phyloP scores from a whole-genome alignment of 768 basidiomycete genomes.

The Pisolithus orientalis region DNA sequence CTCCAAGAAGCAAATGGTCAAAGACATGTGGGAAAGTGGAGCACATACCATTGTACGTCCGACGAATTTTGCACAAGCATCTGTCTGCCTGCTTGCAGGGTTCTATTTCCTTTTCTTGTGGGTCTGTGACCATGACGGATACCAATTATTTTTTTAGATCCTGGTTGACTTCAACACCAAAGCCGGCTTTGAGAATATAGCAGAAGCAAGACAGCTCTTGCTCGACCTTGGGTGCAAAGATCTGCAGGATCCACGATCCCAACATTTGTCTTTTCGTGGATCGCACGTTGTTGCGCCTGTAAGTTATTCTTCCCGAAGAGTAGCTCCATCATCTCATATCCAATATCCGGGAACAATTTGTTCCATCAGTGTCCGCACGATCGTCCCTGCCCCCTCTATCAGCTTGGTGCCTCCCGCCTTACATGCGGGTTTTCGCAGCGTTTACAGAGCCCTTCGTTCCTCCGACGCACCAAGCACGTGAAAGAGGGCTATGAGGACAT shows the following conservation, averaged over 20 bases:
- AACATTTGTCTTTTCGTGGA: slow-evolving; percentile 39
- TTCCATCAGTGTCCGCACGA: slow-evolving; percentile 83
- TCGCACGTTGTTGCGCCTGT: slow-evolving; percentile 89
- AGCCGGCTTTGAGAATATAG: slow-evolving; percentile 69
- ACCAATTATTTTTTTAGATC: slow-evolving; percentile 41
- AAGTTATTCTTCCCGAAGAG: slow-evolving; percentile 23
- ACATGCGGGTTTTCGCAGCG: slow-evolving; percentile 86
- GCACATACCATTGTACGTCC: slow-evolving; percentile 69
- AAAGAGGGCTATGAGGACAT: slow-evolving; percentile 80
- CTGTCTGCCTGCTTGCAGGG: not conserved
- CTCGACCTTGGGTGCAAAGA: slow-evolving; percentile 59
- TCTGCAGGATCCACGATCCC: slow-evolving; percentile 38
- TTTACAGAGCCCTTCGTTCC: slow-evolving; percentile 78
- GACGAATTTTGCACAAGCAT: not conserved
- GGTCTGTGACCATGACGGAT: not conserved
- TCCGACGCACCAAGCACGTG: slow-evolving; percentile 84
- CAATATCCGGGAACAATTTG: slow-evolving; percentile 3
- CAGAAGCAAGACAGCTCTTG: slow-evolving; percentile 72
- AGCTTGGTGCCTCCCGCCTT: slow-evolving; percentile 44
- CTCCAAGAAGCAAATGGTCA: slow-evolving; percentile 59
- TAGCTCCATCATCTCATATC: slow-evolving; percentile 6
- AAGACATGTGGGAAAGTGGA: slow-evolving; percentile 89
- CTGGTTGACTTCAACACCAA: slow-evolving; percentile 80
- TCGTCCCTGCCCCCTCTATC: slow-evolving; percentile 68
- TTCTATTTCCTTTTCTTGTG: not conserved